phyloP scores from a whole-genome alignment of 495 filamentous ascomycete genomes.

The Penicillium bialowiezense region DNA sequence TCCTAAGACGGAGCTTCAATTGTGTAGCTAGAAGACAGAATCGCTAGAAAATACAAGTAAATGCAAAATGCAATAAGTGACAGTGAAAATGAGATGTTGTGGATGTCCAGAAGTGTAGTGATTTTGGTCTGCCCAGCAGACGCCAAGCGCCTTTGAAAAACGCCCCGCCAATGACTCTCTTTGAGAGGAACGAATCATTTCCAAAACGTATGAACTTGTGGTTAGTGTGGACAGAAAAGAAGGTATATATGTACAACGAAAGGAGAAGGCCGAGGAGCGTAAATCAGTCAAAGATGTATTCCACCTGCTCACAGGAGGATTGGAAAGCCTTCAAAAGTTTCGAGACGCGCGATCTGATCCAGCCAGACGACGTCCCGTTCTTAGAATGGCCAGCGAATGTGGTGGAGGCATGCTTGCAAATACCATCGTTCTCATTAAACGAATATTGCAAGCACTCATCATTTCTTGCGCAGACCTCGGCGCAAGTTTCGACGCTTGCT shows the following conservation, averaged over 20 bases:
- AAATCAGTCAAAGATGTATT: conserved; percentile 25
- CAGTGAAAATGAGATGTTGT: not conserved
- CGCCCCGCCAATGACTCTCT: conserved; percentile 16
- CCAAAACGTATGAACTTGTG: not conserved
- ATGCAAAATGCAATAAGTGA: not conserved
- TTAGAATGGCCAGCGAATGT: conserved; percentile 23
- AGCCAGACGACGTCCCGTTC: conserved; percentile 28
- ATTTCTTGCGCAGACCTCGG: conserved; percentile 34
- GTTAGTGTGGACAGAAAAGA: conserved; percentile 7
- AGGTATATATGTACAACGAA: conserved; percentile 11
- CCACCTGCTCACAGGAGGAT: conserved; percentile 26
- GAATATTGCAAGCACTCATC: conserved; percentile 43
- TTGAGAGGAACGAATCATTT: not conserved
- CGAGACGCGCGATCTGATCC: conserved; percentile 28
- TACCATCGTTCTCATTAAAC: conserved; percentile 24
- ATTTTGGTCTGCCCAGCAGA: conserved; percentile 17
- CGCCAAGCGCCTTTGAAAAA: conserved; percentile 9
- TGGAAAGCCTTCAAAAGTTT: conserved; percentile 23
- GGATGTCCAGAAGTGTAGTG: not conserved
- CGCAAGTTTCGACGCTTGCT: conserved; percentile 31
- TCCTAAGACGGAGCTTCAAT: too few relatives aligned
- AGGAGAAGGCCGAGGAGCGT: not conserved
- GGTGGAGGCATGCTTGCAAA: conserved; percentile 32
- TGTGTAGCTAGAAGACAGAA: too few relatives aligned
- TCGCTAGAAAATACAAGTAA: too few relatives aligned